phyloP scores from a whole-genome alignment of 345 rosid species.

The Pistacia vera region DNA sequence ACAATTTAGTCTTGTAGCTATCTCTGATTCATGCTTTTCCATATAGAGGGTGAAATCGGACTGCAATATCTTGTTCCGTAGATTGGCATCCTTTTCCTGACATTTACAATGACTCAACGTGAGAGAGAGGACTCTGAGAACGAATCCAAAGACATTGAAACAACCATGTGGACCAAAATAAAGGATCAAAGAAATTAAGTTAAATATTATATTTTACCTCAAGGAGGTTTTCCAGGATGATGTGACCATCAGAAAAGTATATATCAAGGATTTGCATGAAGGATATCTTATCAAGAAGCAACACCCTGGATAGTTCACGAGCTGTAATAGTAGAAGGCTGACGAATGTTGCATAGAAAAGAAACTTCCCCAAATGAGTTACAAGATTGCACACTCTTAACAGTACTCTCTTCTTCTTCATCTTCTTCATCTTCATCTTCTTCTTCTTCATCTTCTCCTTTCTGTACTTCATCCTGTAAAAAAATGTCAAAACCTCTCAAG shows the following conservation, averaged over 20 bases:
- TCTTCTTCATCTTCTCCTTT: conserved; percentile 39
- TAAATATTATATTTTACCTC: conserved; percentile 43
- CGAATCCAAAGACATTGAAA: no score
- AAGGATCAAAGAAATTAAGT: neutral
- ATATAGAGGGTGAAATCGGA: conserved; percentile 70
- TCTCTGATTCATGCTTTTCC: conserved; percentile 68
- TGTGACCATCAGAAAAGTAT: conserved; percentile 71
- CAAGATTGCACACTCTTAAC: conserved; percentile 28
- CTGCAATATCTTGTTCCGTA: conserved; percentile 52
- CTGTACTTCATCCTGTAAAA: conserved; percentile 61
- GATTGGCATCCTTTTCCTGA: conserved; percentile 66
- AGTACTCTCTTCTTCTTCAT: conserved; percentile 22
- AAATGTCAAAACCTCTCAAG: neutral
- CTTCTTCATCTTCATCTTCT: conserved; percentile 24
- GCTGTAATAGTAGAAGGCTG: conserved; percentile 63
- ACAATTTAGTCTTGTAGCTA: conserved; percentile 66
- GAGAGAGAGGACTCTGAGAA: no score
- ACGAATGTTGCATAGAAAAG: conserved; percentile 72
- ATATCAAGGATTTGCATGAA: conserved; percentile 64
- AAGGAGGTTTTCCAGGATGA: conserved; percentile 65
- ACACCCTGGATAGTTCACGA: conserved; percentile 56
- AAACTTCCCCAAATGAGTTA: conserved; percentile 68
- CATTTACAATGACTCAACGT: neutral
- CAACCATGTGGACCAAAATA: no score
- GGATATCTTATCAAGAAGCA: conserved; percentile 76